A percentile compares a stretch with the other conserved stretches of the same genome.
These are phyloP conservation scores for Bipolaris cookei DNA, from an alignment of 2,329 filamentous ascomycete species.

Conservation along the genomic window DNA sequence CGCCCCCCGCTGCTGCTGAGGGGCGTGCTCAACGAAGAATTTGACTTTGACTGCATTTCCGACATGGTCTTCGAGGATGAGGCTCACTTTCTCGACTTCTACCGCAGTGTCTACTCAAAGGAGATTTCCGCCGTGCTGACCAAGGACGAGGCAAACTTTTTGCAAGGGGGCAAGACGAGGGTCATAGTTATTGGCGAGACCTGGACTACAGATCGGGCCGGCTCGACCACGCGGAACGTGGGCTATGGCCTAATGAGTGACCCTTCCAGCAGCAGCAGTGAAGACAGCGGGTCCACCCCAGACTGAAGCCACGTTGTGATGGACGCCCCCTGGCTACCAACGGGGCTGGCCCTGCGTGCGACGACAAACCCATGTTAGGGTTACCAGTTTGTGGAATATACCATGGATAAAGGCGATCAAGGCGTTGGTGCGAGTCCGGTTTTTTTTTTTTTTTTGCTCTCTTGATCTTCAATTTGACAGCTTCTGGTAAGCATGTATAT, in stretches of 20 bases:
- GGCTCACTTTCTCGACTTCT: constrained; percentile 33
- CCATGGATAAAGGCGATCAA: too few relatives aligned
- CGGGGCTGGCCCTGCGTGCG: too few relatives aligned
- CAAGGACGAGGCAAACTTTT: constrained; percentile 34
- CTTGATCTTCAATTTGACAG: too few relatives aligned
- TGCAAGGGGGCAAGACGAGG: constrained; percentile 27
- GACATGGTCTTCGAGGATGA: constrained; percentile 36
- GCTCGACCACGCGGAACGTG: constrained; percentile 15
- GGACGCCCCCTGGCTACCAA: background rate
- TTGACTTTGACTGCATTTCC: constrained; percentile 38
- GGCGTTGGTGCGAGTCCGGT: too few relatives aligned
- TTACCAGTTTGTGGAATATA: too few relatives aligned
- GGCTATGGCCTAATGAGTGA: constrained; percentile 11
- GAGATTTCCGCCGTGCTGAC: constrained; percentile 29
- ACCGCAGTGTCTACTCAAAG: constrained; percentile 31
- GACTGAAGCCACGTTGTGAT: constrained; percentile 13
- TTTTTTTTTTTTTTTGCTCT: too few relatives aligned
- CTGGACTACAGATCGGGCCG: constrained; percentile 22
- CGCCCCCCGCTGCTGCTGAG: constrained; percentile 30
- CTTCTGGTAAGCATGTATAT: too few relatives aligned
- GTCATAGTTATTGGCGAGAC: constrained; percentile 40
- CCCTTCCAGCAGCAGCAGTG: constrained; percentile 25
- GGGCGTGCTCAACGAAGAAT: constrained; percentile 27
- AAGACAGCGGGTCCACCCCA: constrained; percentile 18
- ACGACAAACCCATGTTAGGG: too few relatives aligned